These are phyloP conservation scores for Blastobotrys elegans DNA, from an alignment of 1,139 yeast genomes.

Conservation along the genomic window DNA sequence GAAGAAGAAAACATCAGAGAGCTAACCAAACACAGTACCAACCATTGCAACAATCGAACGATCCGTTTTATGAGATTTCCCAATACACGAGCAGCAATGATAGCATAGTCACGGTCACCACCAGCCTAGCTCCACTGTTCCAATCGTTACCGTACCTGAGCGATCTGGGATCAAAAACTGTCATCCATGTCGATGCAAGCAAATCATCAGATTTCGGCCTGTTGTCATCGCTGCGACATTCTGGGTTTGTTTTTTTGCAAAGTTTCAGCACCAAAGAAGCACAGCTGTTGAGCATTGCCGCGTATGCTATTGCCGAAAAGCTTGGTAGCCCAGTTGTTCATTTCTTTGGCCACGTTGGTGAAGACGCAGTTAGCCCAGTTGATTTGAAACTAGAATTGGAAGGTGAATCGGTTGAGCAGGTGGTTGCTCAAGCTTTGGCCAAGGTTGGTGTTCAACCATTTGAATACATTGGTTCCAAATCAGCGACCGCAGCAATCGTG, in stretches of 20 bases:
- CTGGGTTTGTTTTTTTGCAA: conserved; percentile 57
- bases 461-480: conserved; percentile 39
- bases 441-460: conserved; percentile 35
- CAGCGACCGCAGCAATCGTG: conserved; percentile 50
- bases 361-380: conserved; percentile 2
- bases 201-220: conserved; percentile 49
- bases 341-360: conserved; percentile 38
- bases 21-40: conserved; percentile 23
- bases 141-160: conserved; percentile 57
- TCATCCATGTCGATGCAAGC: conserved; percentile 55
- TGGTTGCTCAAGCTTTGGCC: conserved; percentile 26
- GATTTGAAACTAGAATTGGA: conserved; percentile 13
- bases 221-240: conserved; percentile 66
- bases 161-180: conserved; percentile 45
- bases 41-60: conserved; percentile 44
- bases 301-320: conserved; percentile 52
- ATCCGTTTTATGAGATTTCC: conserved; percentile 47
- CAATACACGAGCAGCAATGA: conserved; percentile 18
- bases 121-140: conserved; percentile 52
- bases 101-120: conserved; percentile 32
- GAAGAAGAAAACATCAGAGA: neutral
- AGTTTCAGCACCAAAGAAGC: conserved; percentile 57
- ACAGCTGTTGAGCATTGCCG: conserved; percentile 47
- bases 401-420: conserved; percentile 27
- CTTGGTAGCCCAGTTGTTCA: conserved; percentile 60